Evolutionary conservation across 176 grass and related monocot species (phyloP), one percentile per base, ranked within the genome.

Genomic region (Eragrostis curvula): DNA sequence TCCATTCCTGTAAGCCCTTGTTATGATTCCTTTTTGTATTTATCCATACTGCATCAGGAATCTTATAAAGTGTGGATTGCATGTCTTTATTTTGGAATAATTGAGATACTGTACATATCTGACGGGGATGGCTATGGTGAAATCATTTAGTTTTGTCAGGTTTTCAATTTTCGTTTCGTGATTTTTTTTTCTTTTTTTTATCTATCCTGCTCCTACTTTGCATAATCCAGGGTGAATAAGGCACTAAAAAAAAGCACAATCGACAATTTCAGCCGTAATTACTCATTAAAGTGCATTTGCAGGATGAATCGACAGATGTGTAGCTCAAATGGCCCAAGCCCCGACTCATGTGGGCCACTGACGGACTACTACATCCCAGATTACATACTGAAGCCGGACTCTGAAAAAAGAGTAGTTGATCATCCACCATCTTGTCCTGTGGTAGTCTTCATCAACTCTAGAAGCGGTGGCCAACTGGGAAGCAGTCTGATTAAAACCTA

Each of bases 371-470:
- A 50, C 76, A 96, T 99, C 55, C 96, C 96, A 9, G 87, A 91
- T 87, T 99, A 99, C 87, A 99, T 99, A 80, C 75, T 99, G 14
- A 85, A 85, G 17, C 82, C 89, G 0, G 96, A 90, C 20, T 70
- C 83, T 1, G 71, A 75, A 56, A 71, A 2, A 43, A 10, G 39
- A 20, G 65, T 41, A 17, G 0, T 73, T 60, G 61, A 44, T 18
- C 44, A 82, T 52, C 32, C 18, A 21, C 96, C 89, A 40, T 36
- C 5, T 52, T 91, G 90, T 50, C 93, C 96, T 84, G 96, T 99
- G n/a, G 78, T 99, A 24, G 96, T 99, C 68, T 99, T 99, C 79
- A 88, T 99, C 89, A 99, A 99, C 62, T 93, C 96, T 28, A 93
- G 30, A 85, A 99, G 96, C 25, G 96, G 96, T 73, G 96, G 96